Percentiles rank a stretch among this genome's conserved stretches.
Evolutionary conservation across 768 basidiomycete species (phyloP).

Genomic region (Pisolithus tinctorius): DNA sequence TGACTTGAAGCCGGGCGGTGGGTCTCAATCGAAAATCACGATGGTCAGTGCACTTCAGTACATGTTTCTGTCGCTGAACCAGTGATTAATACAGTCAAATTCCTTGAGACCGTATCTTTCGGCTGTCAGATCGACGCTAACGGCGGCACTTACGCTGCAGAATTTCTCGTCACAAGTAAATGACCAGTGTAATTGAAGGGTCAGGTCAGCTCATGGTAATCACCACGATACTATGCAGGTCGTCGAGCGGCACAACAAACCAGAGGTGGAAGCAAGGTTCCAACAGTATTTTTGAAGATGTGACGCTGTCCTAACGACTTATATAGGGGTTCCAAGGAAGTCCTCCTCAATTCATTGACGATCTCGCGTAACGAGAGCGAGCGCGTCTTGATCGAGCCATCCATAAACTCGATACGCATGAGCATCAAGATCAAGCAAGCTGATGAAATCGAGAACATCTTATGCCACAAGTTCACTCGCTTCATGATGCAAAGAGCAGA

Average conservation of each 20-base stretch:
- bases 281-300: conserved; percentile 11
- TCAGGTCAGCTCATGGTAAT: conserved; percentile 10
- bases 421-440: conserved; percentile 99
- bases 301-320: conserved; percentile 2
- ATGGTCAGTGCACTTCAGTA: too few species aligned
- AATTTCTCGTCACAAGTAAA: conserved; percentile 94
- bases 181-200: conserved; percentile 3
- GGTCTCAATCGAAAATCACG: too few species aligned
- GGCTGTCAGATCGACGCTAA: conserved; percentile 91
- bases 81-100: conserved; percentile 63
- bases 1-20: too few species aligned
- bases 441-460: conserved; percentile 95
- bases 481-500: conserved; percentile 99
- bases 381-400: conserved; percentile 93
- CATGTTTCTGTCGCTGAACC: not conserved
- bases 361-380: conserved; percentile 98
- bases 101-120: conserved; percentile 92
- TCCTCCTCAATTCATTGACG: conserved; percentile 84
- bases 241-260: conserved; percentile 95
- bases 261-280: conserved; percentile 87
- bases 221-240: conserved; percentile 45
- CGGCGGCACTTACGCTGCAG: conserved; percentile 95
- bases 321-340: conserved; percentile 82
- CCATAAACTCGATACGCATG: conserved; percentile 93
- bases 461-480: conserved; percentile 96